Percentiles rank a stretch among this genome's conserved stretches.
phyloP scores from a whole-genome alignment of 108 stramenopile species.

The Pseudonitzschia multiseries region DNA sequence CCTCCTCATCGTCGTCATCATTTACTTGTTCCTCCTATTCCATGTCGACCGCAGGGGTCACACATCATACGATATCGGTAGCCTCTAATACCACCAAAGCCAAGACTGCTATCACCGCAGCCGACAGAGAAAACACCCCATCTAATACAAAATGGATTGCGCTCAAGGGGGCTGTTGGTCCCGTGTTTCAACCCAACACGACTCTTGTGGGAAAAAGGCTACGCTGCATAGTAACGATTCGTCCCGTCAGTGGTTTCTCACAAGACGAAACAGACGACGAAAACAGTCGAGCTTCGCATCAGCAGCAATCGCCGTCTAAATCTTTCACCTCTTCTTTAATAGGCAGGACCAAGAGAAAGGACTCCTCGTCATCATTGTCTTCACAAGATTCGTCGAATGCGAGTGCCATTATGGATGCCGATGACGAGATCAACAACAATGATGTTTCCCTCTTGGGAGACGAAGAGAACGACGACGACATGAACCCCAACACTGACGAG shows the following conservation, averaged over 20 bases:
- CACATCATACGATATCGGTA: conserved; percentile 3
- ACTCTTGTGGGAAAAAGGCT: conserved; percentile 55
- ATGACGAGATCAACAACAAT: conserved; percentile 7
- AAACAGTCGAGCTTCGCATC: not conserved
- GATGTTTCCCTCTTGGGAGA: conserved; percentile 4
- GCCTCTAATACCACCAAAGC: conserved; percentile 2
- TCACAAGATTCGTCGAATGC: conserved; percentile 3
- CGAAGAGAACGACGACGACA: conserved; percentile 11
- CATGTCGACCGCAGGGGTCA: conserved; percentile 5
- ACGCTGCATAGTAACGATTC: conserved; percentile 48
- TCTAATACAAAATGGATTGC: conserved; percentile 34
- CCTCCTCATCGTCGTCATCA: conserved; percentile 2
- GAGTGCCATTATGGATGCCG: conserved; percentile 10
- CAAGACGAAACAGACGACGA: not conserved
- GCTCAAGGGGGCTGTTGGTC: conserved; percentile 50
- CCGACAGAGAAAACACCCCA: conserved; percentile 2
- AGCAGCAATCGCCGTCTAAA: not conserved
- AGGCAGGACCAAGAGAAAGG: not conserved
- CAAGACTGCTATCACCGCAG: not conserved
- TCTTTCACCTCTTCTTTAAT: not conserved
- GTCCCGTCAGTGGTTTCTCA: not conserved
- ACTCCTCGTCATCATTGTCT: not conserved
- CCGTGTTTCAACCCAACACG: conserved; percentile 66
- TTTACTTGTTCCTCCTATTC: not conserved
- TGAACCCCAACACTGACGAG: not conserved